These are phyloP conservation scores for Saraca asoca DNA, from an alignment of 331 rosid genomes.

Conservation along the genomic window DNA sequence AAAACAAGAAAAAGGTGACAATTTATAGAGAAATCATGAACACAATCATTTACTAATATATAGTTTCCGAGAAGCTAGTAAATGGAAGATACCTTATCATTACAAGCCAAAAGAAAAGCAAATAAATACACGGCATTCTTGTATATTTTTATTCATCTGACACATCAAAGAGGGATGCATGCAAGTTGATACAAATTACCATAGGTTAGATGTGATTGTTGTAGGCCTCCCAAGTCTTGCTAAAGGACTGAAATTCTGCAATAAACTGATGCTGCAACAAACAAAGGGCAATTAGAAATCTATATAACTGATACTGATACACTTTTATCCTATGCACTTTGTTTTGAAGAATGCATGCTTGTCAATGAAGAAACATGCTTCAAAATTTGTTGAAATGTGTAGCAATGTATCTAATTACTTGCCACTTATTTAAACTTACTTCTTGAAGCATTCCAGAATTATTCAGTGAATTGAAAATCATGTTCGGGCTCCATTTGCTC, in stretches of 20 bases:
- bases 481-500: constrained; percentile 63
- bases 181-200: neutral
- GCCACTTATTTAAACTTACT: constrained; percentile 50
- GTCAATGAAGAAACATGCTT: neutral
- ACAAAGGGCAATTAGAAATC: constrained; percentile 36
- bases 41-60: constrained; percentile 33
- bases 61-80: constrained; percentile 22
- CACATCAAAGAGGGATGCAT: constrained; percentile 35
- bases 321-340: constrained; percentile 1
- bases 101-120: constrained; percentile 52
- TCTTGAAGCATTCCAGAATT: constrained; percentile 49
- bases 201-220: constrained; percentile 31
- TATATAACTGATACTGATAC: neutral
- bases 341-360: constrained; percentile 14
- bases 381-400: neutral
- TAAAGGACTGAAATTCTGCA: constrained; percentile 48
- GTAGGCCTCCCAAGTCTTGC: constrained; percentile 47
- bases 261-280: constrained; percentile 60
- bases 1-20: constrained; percentile 29
- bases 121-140: constrained; percentile 36
- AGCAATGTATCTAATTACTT: neutral
- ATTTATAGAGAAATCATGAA: constrained; percentile 30
- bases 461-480: constrained; percentile 50
- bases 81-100: constrained; percentile 45
- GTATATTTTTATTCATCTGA: constrained; percentile 37